phyloP scores from a whole-genome alignment of 1,139 yeast species.

The Saccharomyces hybrid region DNA sequence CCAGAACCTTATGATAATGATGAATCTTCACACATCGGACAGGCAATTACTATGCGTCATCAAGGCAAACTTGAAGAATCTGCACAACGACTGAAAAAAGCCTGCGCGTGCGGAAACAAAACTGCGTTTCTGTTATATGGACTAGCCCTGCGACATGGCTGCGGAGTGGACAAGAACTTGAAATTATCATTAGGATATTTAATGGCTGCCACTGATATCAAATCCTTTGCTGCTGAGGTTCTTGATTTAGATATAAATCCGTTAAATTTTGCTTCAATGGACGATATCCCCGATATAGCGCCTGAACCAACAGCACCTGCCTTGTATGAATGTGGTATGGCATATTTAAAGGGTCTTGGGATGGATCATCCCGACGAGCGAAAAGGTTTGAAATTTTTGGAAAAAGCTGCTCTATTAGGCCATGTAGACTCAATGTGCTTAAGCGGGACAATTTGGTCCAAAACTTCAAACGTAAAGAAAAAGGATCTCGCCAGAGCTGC shows the following conservation, averaged over 20 bases:
- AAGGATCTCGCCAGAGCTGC: slow-evolving; percentile 62
- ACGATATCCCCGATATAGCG: slow-evolving; percentile 21
- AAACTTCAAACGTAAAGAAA: slow-evolving; percentile 48
- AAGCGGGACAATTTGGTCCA: slow-evolving; percentile 64
- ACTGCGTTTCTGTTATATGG: slow-evolving; percentile 72
- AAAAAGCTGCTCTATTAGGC: slow-evolving; percentile 64
- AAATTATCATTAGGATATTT: slow-evolving; percentile 56
- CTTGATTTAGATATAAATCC: slow-evolving; percentile 32
- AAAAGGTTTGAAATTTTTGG: slow-evolving; percentile 53
- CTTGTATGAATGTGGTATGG: slow-evolving; percentile 54
- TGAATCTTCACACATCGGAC: slow-evolving; percentile 11
- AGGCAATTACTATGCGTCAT: slow-evolving; percentile 49
- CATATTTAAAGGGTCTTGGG: slow-evolving; percentile 57
- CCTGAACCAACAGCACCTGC: slow-evolving; percentile 37
- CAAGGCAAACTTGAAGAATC: slow-evolving; percentile 62
- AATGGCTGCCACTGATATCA: slow-evolving; percentile 39
- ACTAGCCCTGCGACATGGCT: slow-evolving; percentile 59
- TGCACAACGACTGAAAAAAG: slow-evolving; percentile 52
- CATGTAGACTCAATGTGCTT: slow-evolving; percentile 62
- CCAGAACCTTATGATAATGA: slow-evolving; percentile 5
- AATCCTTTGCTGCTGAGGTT: slow-evolving; percentile 24
- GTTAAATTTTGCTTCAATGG: slow-evolving; percentile 19
- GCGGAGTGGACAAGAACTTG: slow-evolving; percentile 59
- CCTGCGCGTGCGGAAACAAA: slow-evolving; percentile 40
- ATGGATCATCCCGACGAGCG: slow-evolving; percentile 43